Percentiles rank a stretch among this genome's conserved stretches.
These are phyloP conservation scores for Serendipita vermifera DNA, from an alignment of 768 basidiomycete genomes.

Conservation along the genomic window DNA sequence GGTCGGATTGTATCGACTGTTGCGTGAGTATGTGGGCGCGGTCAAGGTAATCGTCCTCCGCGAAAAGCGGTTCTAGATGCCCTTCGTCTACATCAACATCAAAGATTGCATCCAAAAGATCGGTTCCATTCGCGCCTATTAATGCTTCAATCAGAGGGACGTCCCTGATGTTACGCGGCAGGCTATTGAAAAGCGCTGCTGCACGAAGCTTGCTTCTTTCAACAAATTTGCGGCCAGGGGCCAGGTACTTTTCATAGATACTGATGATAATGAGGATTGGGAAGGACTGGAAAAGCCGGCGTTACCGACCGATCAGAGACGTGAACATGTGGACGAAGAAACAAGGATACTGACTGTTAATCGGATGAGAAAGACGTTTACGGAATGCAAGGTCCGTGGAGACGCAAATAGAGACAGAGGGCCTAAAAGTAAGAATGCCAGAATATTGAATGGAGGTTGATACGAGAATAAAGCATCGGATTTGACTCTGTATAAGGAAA, in stretches of 20 bases:
- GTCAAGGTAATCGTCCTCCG: constrained; percentile 13
- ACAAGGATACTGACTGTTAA: constrained; percentile 40
- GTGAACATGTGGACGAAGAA: background rate
- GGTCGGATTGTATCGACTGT: background rate
- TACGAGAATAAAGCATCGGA: constrained; percentile 85
- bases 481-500: constrained; percentile 46
- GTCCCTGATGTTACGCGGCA: constrained; percentile 58
- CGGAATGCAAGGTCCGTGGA: constrained; percentile 65
- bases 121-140: constrained; percentile 53
- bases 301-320: constrained; percentile 10
- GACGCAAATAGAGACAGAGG: constrained; percentile 63
- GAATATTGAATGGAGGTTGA: constrained; percentile 77
- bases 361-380: constrained; percentile 78
- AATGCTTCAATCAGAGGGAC: constrained; percentile 65
- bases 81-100: constrained; percentile 36
- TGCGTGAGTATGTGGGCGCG: constrained; percentile 7
- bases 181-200: constrained; percentile 44
- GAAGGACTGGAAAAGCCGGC: constrained; percentile 37
- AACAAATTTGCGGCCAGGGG: constrained; percentile 37
- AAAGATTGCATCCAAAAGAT: constrained; percentile 68
- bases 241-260: constrained; percentile 63
- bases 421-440: constrained; percentile 68
- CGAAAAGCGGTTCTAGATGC: constrained; percentile 1
- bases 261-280: constrained; percentile 66
- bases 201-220: constrained; percentile 40